Conservation (phyloP, 345 rosid genomes). For the Trapa bicornis region DNA sequence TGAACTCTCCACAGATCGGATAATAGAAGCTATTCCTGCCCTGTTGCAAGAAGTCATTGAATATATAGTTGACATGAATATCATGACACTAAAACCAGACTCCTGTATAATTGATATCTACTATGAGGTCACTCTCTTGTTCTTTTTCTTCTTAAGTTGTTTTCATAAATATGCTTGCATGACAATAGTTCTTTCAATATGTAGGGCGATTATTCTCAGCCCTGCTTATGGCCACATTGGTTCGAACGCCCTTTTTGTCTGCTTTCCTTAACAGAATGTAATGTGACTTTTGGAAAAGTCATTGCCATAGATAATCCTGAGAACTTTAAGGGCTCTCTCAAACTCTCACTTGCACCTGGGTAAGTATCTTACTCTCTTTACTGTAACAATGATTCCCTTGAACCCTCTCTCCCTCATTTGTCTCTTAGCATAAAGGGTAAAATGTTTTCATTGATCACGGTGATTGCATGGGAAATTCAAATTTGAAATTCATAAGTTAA, state of each 20-base stretch:
- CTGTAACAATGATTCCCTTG: neutral
- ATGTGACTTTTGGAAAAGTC: conserved; percentile 62
- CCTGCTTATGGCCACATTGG: conserved; percentile 61
- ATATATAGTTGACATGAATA: conserved; percentile 42
- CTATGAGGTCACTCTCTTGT: conserved; percentile 40
- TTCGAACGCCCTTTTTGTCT: conserved; percentile 62
- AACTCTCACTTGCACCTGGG: conserved; percentile 77
- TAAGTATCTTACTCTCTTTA: conserved; percentile 19
- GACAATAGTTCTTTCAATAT: conserved; percentile 1
- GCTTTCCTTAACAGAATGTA: conserved; percentile 73
- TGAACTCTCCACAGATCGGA: conserved; percentile 38
- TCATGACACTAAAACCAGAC: conserved; percentile 61
- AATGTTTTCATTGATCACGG: too few relatives aligned
- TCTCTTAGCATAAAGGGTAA: too few relatives aligned
- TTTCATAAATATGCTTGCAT: neutral
- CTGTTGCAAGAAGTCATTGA: conserved; percentile 65
- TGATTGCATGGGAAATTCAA: too few relatives aligned
- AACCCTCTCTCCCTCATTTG: too few relatives aligned
- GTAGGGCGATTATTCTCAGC: conserved; percentile 91
- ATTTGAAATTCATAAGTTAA: too few relatives aligned
- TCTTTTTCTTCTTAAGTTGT: neutral
- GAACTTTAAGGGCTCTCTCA: conserved; percentile 72
- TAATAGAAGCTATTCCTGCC: conserved; percentile 59
- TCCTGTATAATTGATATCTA: conserved; percentile 73
- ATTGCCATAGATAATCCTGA: conserved; percentile 54